Evolutionary conservation across 2,329 filamentous ascomycete species (phyloP), one percentile per base, ranked within the genome.

Genomic region (Dactylellina cionopaga): DNA sequence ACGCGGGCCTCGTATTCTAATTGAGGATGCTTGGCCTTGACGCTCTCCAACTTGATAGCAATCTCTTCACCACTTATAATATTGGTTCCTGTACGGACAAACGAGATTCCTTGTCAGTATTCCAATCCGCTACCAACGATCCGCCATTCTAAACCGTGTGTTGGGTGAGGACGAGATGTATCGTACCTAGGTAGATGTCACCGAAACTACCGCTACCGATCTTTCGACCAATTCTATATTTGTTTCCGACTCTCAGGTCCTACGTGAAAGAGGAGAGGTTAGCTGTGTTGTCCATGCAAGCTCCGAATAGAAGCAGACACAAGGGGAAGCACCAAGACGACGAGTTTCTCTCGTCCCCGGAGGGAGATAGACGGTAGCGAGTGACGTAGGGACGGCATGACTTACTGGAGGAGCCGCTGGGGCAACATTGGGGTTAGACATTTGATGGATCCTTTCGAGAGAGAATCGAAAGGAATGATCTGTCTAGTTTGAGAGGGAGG

Each of bases 31-130:
- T 99, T 98, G 81, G 95, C 94, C 87, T 99, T 99, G 84, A 98
- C 94, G 76, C 92, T 96, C 84, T 99, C 95, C 73, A 99, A 92
- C 86, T 99, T 99, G 85, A 99, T 99, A 81, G 95, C 95, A 79
- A 99, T 98, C 83, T 99, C 95, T 83, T 99, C 95, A 75, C 95
- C 95, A 3, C 95, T 98, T 83, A 98, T 98, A 84, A 99, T 98
- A 85, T 99, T 98, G 82, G 95, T 99, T 79, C 95, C 95, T 89
- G 44, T 22, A 51, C 52, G 63, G 56, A 47, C n/a, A n/a, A n/a
- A n/a, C n/a, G n/a, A n/a, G n/a, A n/a, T n/a, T n/a, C n/a, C n/a
- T n/a, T n/a, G n/a, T n/a, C n/a, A n/a, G n/a, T n/a, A 66, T 52
- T 51, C 29, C 44, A 27, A 52, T 65, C 44, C 60, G 60, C 19